phyloP scores from a whole-genome alignment of 176 grass and related monocot species.

The Raddia distichophylla region DNA sequence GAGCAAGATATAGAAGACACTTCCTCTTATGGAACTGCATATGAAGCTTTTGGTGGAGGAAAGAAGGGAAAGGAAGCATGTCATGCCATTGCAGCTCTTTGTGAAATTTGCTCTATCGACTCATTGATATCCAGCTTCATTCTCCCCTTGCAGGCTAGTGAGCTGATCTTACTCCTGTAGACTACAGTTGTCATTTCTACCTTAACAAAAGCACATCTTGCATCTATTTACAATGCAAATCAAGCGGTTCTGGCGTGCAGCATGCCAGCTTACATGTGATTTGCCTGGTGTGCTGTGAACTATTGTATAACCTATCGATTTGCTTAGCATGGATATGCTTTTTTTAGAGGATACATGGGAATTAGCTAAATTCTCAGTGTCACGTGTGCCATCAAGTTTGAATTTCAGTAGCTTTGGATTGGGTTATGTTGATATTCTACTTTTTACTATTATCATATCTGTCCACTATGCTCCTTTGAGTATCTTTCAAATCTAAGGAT shows the following conservation, averaged over 20 bases:
- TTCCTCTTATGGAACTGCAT: conserved; percentile 73
- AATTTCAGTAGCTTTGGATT: conserved; percentile 24
- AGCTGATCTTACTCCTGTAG: conserved; percentile 10
- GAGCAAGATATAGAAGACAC: conserved; percentile 40
- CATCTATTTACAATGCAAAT: conserved; percentile 36
- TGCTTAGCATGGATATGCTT: not conserved
- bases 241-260: not conserved
- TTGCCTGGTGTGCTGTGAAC: conserved; percentile 4
- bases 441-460: conserved; percentile 2
- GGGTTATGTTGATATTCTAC: not conserved
- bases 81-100: conserved; percentile 82
- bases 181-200: conserved; percentile 1
- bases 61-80: conserved; percentile 83
- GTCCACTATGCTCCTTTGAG: not conserved
- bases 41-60: conserved; percentile 76
- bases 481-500: conserved; percentile 17
- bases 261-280: conserved; percentile 24
- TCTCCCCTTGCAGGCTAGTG: conserved; percentile 81
- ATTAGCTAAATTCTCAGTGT: conserved; percentile 29
- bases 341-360: not conserved
- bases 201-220: not conserved
- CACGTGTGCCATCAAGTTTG: conserved; percentile 1
- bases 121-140: conserved; percentile 91
- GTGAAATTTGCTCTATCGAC: conserved; percentile 84
- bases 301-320: conserved; percentile 1